Evolutionary conservation across 768 basidiomycete genomes (phyloP).

Genomic region (Fomitopsis pulvina): DNA sequence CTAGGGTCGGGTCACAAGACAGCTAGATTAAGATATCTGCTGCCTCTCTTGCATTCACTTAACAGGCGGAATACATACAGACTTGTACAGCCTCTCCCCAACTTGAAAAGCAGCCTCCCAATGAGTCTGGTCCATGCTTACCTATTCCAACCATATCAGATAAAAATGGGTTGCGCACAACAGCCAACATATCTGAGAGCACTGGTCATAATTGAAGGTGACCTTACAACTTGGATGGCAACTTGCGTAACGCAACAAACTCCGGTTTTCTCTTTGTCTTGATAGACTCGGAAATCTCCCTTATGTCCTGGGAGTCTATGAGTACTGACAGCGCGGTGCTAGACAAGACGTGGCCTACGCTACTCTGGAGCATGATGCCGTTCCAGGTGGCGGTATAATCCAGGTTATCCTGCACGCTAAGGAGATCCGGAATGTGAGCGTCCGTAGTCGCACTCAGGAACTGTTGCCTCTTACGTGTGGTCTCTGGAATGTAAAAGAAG

Average conservation of each 20-base stretch:
- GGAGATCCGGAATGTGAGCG: neutral
- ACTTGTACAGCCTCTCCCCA: too few relatives aligned
- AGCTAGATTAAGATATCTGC: too few relatives aligned
- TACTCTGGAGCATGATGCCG: slow-evolving; percentile 41
- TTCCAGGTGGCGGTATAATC: slow-evolving; percentile 57
- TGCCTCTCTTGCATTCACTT: too few relatives aligned
- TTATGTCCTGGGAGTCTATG: slow-evolving; percentile 10
- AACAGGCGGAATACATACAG: too few relatives aligned
- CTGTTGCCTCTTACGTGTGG: slow-evolving; percentile 44
- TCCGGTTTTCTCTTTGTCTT: slow-evolving; percentile 14
- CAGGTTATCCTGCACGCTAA: slow-evolving; percentile 39
- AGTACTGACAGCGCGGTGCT: neutral
- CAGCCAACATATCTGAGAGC: too few relatives aligned
- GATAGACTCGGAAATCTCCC: slow-evolving; percentile 10
- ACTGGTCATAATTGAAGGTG: too few relatives aligned
- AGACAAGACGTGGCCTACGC: slow-evolving; percentile 25
- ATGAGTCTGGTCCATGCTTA: too few relatives aligned
- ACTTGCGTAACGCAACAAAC: slow-evolving; percentile 14
- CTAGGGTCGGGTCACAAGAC: too few relatives aligned
- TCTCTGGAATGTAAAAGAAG: slow-evolving; percentile 74
- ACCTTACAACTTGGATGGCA: slow-evolving; percentile 11
- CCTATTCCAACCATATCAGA: too few relatives aligned
- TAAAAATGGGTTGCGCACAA: too few relatives aligned
- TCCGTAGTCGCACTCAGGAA: neutral
- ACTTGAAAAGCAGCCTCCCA: too few relatives aligned